Conservation (phyloP, 73 alveolate genomes). For the Tetrahymena elliotti region DNA sequence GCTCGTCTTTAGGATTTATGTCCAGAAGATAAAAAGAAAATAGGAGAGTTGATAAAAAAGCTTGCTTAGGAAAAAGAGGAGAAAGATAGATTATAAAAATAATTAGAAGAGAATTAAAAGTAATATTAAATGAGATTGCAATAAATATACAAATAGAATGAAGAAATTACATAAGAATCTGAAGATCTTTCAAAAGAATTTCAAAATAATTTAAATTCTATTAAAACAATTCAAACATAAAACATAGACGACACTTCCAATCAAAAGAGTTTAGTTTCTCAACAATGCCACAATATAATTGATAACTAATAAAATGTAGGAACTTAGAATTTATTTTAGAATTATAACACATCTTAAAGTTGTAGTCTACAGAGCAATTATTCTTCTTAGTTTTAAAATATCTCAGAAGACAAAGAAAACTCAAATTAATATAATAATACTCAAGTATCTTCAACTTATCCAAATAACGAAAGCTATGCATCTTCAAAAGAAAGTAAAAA, state of each 20-base stretch:
- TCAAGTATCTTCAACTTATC: background rate
- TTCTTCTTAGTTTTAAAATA: background rate
- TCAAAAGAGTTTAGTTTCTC: background rate
- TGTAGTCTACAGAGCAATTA: background rate
- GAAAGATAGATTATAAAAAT: slow-evolving; percentile 57
- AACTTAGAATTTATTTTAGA: background rate
- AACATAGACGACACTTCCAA: background rate
- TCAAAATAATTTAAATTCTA: background rate
- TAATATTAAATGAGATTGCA: slow-evolving; percentile 55
- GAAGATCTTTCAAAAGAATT: slow-evolving; percentile 39
- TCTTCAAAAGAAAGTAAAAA: background rate
- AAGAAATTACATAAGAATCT: slow-evolving; percentile 43
- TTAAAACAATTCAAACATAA: background rate
- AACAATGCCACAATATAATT: background rate
- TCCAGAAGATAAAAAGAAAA: slow-evolving; percentile 92
- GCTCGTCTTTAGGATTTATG: slow-evolving; percentile 70
- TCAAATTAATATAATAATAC: background rate
- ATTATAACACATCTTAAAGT: background rate
- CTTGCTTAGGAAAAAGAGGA: slow-evolving; percentile 82
- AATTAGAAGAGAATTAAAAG: slow-evolving; percentile 65
- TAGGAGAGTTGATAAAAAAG: slow-evolving; percentile 89
- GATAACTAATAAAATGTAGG: background rate
- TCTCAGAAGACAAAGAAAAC: background rate
- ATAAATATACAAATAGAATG: slow-evolving; percentile 41
- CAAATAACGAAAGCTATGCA: background rate